Evolutionary conservation across 306 rosid species (phyloP).

Genomic region (Ochetophila trinervis): DNA sequence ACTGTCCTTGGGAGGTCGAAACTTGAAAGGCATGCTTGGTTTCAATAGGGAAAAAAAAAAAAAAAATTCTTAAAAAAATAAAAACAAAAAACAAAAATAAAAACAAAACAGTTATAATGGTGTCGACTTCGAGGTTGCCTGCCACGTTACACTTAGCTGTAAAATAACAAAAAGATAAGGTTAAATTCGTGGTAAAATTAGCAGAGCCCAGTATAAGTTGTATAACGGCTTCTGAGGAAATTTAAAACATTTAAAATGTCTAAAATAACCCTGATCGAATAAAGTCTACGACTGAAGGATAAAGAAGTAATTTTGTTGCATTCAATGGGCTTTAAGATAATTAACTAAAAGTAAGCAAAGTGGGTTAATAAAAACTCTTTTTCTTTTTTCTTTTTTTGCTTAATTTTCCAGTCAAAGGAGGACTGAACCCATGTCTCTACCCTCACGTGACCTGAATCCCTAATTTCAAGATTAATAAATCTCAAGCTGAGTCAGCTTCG

Average conservation of each 20-base stretch:
- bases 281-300: constrained; percentile 7
- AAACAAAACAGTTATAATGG: constrained; percentile 1
- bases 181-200: constrained; percentile 8
- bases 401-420: constrained; percentile 49
- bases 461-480: constrained; percentile 19
- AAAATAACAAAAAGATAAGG: constrained; percentile 13
- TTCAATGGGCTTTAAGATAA: constrained; percentile 28
- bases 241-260: background rate
- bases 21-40: constrained; percentile 14
- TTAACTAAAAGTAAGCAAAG: background rate
- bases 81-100: background rate
- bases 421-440: constrained; percentile 47
- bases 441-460: constrained; percentile 67
- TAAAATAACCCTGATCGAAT: constrained; percentile 8
- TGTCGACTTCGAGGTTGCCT: constrained; percentile 41
- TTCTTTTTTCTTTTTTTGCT: background rate
- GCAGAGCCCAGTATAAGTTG: too few species aligned
- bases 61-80: background rate
- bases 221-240: constrained; percentile 11
- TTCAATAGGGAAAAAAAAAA: background rate
- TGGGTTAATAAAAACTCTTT: background rate
- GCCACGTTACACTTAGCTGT: constrained; percentile 35
- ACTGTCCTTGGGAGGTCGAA: background rate
- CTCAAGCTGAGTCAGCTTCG: constrained; percentile 32
- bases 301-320: constrained; percentile 9